These are phyloP conservation scores for Massarina eburnea DNA, from an alignment of 2,329 filamentous ascomycete species.

Conservation along the genomic window DNA sequence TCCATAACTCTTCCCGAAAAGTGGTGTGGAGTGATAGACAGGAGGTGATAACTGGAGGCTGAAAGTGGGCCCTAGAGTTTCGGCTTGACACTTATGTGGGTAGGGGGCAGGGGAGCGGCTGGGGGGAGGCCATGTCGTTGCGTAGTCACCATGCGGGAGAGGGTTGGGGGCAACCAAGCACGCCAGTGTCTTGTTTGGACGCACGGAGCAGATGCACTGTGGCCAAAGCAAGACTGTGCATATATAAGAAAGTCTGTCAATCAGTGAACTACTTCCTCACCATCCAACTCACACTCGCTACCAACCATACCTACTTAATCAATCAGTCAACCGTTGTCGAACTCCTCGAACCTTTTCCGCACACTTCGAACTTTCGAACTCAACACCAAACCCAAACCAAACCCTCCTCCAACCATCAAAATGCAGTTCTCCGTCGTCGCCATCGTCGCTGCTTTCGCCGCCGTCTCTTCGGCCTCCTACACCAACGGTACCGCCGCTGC, in stretches of 20 bases:
- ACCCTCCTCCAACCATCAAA: slow-evolving; percentile 14
- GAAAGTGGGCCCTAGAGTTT: not conserved
- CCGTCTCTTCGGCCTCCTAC: slow-evolving; percentile 29
- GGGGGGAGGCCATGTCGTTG: not conserved
- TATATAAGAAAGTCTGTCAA: not conserved
- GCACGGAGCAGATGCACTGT: not conserved
- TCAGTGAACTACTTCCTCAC: not conserved
- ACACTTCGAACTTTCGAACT: not conserved
- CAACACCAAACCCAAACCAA: slow-evolving; percentile 8
- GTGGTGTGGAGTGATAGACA: slow-evolving; percentile 1
- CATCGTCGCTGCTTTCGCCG: slow-evolving; percentile 27
- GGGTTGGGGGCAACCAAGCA: not conserved
- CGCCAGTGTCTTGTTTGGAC: not conserved
- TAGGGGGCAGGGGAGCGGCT: not conserved
- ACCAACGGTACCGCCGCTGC: slow-evolving; percentile 26
- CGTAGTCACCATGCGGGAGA: not conserved
- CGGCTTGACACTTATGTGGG: slow-evolving; percentile 1
- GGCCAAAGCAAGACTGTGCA: not conserved
- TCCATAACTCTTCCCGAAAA: too few species aligned
- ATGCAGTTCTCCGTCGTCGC: slow-evolving; percentile 38
- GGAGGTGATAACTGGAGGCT: not conserved
- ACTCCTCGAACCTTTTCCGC: not conserved
- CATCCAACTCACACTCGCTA: not conserved
- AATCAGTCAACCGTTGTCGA: slow-evolving; percentile 3
- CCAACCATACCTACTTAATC: not conserved